Evolutionary conservation across 177 flowering plant species (phyloP), one percentile per base, ranked within the genome.

Genomic region (Vitis hybrid): DNA sequence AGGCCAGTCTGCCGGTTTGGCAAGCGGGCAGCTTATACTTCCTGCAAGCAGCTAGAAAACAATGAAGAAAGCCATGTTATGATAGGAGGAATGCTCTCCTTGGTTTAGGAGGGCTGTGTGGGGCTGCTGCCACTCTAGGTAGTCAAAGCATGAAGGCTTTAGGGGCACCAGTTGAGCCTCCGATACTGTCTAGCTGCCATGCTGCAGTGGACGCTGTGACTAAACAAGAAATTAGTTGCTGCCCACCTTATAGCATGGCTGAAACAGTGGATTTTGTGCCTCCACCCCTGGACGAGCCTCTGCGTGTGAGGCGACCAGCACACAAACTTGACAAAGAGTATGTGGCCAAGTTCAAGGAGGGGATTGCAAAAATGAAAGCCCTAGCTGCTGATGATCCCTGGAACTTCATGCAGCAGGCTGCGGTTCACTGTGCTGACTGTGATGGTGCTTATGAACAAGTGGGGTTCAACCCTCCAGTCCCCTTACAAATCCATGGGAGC

Each of bases 341-440:
- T 7, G 39, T 31, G 1, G 74, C 22, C 1, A 71, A 67, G 64
- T 75, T 62, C 45, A 20, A 55, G n/a, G 51, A 18, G 3, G 83
- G 78, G 13, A 48, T 75, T 39, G 60, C 70, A 51, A 51, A 16
- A 15, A 73, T 78, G 84, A 78, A 71, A 18, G 70, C 51, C 1
- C 72, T 78, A 18, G 65, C 66, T 12, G 70, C 60, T 1, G 60
- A 61, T 57, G 81, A 81, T 50, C 84, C 84, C 2, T 65, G 84
- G 57, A 68, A 49, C 60, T 81, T 61, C 74, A 73, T 3, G 51
- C 81, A 81, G 52, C 84, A 81, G 51, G 82, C 84, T 14, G 67
- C 72, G 6, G 72, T 81, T 60, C 84, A 81, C 56, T 81, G 81
- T 64, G 75, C 84, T 1, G 78, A 74, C 50, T 80, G 80, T 64